These are phyloP conservation scores for Trichoderma koningiopsis DNA, from an alignment of 2,329 filamentous ascomycete species.

Conservation along the genomic window DNA sequence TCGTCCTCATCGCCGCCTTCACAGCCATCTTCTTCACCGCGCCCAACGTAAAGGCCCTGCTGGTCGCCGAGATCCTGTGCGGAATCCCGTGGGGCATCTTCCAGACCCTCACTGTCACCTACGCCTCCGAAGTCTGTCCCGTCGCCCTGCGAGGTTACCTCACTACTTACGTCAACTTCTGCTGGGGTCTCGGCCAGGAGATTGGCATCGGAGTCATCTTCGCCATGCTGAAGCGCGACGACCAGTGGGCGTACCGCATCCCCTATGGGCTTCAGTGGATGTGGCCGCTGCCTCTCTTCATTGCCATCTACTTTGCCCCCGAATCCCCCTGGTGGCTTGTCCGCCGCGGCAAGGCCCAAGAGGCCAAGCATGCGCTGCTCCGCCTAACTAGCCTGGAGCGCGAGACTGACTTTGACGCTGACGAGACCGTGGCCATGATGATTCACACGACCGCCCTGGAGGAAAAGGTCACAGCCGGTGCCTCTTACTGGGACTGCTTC, in stretches of 20 bases:
- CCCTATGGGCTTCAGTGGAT: conserved; percentile 78
- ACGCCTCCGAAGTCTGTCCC: conserved; percentile 73
- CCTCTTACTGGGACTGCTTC: conserved; percentile 82
- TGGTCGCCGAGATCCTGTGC: conserved; percentile 64
- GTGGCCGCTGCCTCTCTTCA: conserved; percentile 68
- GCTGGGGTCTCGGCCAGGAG: conserved; percentile 75
- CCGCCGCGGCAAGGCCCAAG: conserved; percentile 62
- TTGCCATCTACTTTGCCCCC: conserved; percentile 69
- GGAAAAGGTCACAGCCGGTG: conserved; percentile 70
- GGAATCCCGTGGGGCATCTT: conserved; percentile 66
- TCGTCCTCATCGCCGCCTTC: conserved; percentile 57
- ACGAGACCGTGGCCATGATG: conserved; percentile 91
- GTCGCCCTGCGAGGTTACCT: conserved; percentile 70
- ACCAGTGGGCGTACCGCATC: conserved; percentile 70
- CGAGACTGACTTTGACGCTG: conserved; percentile 74
- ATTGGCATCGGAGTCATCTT: conserved; percentile 75
- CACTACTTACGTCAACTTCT: conserved; percentile 76
- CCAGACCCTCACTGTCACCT: conserved; percentile 62
- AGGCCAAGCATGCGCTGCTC: conserved; percentile 67
- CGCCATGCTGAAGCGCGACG: conserved; percentile 63
- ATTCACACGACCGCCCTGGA: conserved; percentile 83
- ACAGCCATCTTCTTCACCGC: conserved; percentile 68
- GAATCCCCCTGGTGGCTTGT: conserved; percentile 79
- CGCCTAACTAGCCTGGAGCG: conserved; percentile 64
- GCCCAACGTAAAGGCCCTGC: conserved; percentile 58